Percentiles rank a stretch among this genome's conserved stretches.
Conservation (phyloP, 2,329 filamentous ascomycete genomes). For the Fonsecaea monophora region DNA sequence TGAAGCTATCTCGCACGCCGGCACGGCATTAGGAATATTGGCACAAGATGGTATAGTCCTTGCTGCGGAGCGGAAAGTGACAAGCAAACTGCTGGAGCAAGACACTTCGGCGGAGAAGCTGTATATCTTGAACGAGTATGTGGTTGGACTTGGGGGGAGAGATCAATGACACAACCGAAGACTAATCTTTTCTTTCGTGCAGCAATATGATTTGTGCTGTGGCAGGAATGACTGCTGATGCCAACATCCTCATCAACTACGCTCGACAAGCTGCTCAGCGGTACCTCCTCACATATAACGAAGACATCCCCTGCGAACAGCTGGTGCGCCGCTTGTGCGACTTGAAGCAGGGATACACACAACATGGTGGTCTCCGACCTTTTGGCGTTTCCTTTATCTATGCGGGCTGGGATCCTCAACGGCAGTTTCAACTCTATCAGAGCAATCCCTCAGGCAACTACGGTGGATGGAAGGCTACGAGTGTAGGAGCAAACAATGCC, state of each 20-base stretch:
- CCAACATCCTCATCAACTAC: slow-evolving; percentile 99
- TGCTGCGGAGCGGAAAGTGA: slow-evolving; percentile 97
- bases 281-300: slow-evolving; percentile 98
- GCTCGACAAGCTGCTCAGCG: slow-evolving; percentile 95
- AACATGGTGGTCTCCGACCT: slow-evolving; percentile 95
- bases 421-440: slow-evolving; percentile 98
- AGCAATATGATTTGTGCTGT: slow-evolving; percentile 99
- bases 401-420: slow-evolving; percentile 93
- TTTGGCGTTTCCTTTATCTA: slow-evolving; percentile 99
- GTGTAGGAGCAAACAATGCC: slow-evolving; percentile 96
- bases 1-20: slow-evolving; percentile 97
- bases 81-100: slow-evolving; percentile 98
- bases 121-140: slow-evolving; percentile 97
- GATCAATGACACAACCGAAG: not conserved
- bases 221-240: slow-evolving; percentile 98
- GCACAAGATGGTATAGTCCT: slow-evolving; percentile 98
- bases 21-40: slow-evolving; percentile 93
- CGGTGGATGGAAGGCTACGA: slow-evolving; percentile 98
- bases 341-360: slow-evolving; percentile 98
- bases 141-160: slow-evolving; percentile 16
- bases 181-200: slow-evolving; percentile 15
- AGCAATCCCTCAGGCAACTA: slow-evolving; percentile 99
- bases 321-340: slow-evolving; percentile 96
- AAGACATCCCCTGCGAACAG: slow-evolving; percentile 99
- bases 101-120: slow-evolving; percentile 99